phyloP scores from a whole-genome alignment of 768 basidiomycete species.

The Mrakia hoshinonis region DNA sequence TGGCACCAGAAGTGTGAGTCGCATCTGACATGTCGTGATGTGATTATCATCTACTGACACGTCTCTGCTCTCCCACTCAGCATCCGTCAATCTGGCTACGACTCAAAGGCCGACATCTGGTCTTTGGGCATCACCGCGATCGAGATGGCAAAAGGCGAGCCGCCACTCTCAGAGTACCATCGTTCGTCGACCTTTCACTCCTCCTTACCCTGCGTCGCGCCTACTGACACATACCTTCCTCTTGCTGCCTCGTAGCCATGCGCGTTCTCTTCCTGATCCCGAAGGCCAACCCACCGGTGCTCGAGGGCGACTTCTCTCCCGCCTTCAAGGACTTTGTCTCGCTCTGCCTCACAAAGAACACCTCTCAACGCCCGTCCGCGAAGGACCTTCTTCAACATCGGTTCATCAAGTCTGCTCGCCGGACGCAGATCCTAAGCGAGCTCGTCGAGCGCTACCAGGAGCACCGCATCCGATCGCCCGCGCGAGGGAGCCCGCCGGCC shows the following conservation, averaged over 20 bases:
- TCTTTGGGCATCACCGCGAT: constrained; percentile 95
- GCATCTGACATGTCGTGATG: not conserved
- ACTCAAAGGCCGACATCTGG: constrained; percentile 95
- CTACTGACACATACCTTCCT: not conserved
- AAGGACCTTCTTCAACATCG: constrained; percentile 87
- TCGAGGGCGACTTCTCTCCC: constrained; percentile 75
- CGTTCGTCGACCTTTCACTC: constrained; percentile 43
- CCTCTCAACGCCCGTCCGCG: constrained; percentile 68
- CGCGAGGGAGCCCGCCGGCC: not conserved
- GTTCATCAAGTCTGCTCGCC: constrained; percentile 71
- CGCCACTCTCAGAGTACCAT: constrained; percentile 91
- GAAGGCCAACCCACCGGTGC: constrained; percentile 81
- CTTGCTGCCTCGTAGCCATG: constrained; percentile 48
- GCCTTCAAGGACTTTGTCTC: constrained; percentile 90
- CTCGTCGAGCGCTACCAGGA: constrained; percentile 81
- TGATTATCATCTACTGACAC: not conserved
- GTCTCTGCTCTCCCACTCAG: not conserved
- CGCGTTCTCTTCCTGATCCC: constrained; percentile 95
- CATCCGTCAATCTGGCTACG: constrained; percentile 95
- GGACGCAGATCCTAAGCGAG: constrained; percentile 74
- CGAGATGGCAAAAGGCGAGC: constrained; percentile 96
- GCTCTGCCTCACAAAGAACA: constrained; percentile 83
- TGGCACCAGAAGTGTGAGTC: constrained; percentile 74
- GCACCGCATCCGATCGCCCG: constrained; percentile 51
- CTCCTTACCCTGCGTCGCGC: not conserved